Base-by-base conservation (phyloP, 129 eudicot genomes). In the Mikania micrantha region DNA sequence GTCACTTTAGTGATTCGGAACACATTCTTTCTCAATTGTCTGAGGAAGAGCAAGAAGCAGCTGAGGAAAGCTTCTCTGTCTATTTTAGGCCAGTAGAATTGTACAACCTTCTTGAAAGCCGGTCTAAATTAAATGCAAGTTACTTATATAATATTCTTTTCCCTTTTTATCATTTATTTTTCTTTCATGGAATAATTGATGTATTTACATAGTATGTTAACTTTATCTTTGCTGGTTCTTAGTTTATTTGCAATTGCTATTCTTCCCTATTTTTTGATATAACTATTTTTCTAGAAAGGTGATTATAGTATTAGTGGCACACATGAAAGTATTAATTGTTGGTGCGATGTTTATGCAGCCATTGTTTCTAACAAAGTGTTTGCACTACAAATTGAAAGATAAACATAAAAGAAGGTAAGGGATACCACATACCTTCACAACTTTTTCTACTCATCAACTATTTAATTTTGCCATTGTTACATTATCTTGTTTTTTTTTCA, bases 21-120 rank as follows among this genome's bases (percentile, higher is more conserved):
- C 58, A 32, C 36, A 32, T 85, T 60, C 83, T 80, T 40, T 75
- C 68, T 28, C 90, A 70, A 52, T 82, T 94, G 80, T 86, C 97
- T 34, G 79, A 83, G 20, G 97, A 94, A 69, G 97, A 94, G 76
- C 82, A 83, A 78, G 67, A 25, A 68, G 96, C 85, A 45, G 99
- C 99, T 44, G 95, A 94, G 66, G 95, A 89, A 69, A 85, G 93
- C 83, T 83, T 94, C 60, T 65, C 90, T 28, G 78, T 62, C n/a
- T 94, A 86, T 60, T 89, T 95, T 93, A 87, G 82, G 72, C 97
- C 99, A 19, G 88, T 89, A 42, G 97, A 94, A 65, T 71, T 94
- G 5, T 94, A 94, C 85, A 85, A 86, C 78, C 83, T 94, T 79
- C 92, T 94, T 70, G 87, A 78, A 76, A 85, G 79, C 16, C 96